A percentile compares a stretch with the other conserved stretches of the same genome.
phyloP scores from a whole-genome alignment of 495 filamentous ascomycete species.

The Aspergillus egyptiacus region DNA sequence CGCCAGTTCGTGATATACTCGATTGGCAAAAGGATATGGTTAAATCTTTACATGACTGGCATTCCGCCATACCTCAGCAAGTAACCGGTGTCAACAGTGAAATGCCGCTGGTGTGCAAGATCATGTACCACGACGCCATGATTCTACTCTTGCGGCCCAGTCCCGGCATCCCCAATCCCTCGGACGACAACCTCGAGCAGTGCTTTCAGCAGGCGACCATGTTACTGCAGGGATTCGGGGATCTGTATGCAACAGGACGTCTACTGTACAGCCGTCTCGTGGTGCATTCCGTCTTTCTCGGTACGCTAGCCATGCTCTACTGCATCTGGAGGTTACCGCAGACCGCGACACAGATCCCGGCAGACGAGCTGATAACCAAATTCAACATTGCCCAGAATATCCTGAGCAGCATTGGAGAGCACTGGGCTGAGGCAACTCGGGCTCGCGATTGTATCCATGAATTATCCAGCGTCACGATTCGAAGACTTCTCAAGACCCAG shows the following conservation, averaged over 20 bases:
- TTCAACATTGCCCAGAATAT: conserved; percentile 35
- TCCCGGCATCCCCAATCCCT: conserved; percentile 36
- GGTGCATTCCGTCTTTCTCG: conserved; percentile 38
- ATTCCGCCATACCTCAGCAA: conserved; percentile 22
- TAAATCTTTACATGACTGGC: conserved; percentile 28
- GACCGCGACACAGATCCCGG: conserved; percentile 28
- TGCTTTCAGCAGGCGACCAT: conserved; percentile 37
- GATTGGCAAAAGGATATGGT: conserved; percentile 39
- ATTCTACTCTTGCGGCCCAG: conserved; percentile 39
- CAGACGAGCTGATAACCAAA: conserved; percentile 34
- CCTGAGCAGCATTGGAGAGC: conserved; percentile 42
- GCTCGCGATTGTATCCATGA: conserved; percentile 42
- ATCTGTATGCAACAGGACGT: conserved; percentile 30
- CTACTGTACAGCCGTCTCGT: conserved; percentile 37
- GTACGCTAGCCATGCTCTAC: conserved; percentile 38
- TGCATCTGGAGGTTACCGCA: conserved; percentile 36
- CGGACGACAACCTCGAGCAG: conserved; percentile 25
- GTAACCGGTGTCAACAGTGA: conserved; percentile 13
- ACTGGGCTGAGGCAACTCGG: conserved; percentile 40
- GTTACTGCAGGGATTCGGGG: conserved; percentile 29
- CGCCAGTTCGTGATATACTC: conserved; percentile 32
- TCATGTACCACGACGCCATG: conserved; percentile 41
- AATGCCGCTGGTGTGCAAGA: conserved; percentile 26
- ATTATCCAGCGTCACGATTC: conserved; percentile 33
- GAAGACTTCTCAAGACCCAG: conserved; percentile 27